phyloP scores from a whole-genome alignment of 805 yeast genomes.

The Metschnikowia picachoensis region DNA sequence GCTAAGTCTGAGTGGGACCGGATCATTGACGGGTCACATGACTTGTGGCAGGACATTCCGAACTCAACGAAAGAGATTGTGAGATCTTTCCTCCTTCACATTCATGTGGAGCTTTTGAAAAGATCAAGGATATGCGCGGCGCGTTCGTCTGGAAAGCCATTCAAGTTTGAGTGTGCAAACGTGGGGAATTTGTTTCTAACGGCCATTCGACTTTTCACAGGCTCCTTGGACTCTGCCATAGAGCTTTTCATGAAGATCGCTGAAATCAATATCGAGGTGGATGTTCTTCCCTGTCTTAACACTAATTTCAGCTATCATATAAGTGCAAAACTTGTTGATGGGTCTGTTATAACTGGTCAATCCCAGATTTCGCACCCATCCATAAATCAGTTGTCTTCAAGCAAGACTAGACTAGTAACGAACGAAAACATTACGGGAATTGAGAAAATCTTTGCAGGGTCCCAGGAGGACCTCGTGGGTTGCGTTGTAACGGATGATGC shows the following conservation, averaged over 20 bases:
- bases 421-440: neutral
- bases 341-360: conserved; percentile 79
- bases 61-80: conserved; percentile 65
- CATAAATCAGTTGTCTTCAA: conserved; percentile 16
- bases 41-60: conserved; percentile 59
- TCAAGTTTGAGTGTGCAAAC: conserved; percentile 73
- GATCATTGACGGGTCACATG: conserved; percentile 76
- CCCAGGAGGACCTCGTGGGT: neutral
- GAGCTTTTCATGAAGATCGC: conserved; percentile 68
- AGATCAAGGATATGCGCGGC: conserved; percentile 43
- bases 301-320: conserved; percentile 85
- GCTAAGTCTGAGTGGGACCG: conserved; percentile 75
- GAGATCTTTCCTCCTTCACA: conserved; percentile 72
- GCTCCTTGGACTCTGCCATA: conserved; percentile 79
- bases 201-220: conserved; percentile 77
- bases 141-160: conserved; percentile 43
- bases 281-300: conserved; percentile 76
- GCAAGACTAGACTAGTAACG: neutral
- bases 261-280: conserved; percentile 46
- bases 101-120: conserved; percentile 72
- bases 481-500: neutral
- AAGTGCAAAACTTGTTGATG: conserved; percentile 68
- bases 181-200: conserved; percentile 82
- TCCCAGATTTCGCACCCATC: conserved; percentile 90
- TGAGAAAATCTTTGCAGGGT: neutral